Evolutionary conservation across 108 stramenopile genomes (phyloP), one percentile per base, ranked within the genome.

Genomic region (Hondaea fermentalgiana): DNA sequence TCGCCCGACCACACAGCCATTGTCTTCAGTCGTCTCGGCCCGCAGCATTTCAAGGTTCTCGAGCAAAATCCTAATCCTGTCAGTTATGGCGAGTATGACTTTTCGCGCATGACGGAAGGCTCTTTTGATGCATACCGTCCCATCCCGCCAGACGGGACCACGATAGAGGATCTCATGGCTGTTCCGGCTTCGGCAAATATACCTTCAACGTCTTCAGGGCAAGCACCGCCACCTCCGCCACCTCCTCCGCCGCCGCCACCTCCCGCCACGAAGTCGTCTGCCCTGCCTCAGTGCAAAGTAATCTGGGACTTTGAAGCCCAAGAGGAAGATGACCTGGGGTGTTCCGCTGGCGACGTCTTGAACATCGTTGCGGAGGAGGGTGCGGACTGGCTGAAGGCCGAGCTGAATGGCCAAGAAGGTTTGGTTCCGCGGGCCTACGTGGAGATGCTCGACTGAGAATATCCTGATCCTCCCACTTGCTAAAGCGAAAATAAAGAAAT

Each of bases 1-100:
- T n/a, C 51, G 12, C 76, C 76, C 6, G 23, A 83, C 23, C 76
- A 83, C 28, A 83, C 76, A 12, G 76, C 76, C 45, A 53, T 83
- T 25, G 76, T 83, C 2, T 45, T 21, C 1, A n/a, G 49, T 12
- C 45, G 76, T 6, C 45, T 83, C 28, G 76, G 76, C 3, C 49
- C 76, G 51, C 76, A 83, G 5, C 19, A 12, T 35, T 53, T 83
- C 28, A 23, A 4, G 3, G 76, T 83, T 12, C 51, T 53, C 76
- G 76, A 83, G 76, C 76, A 83, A 45, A 83, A 83, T 28, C 76
- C 76, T 12, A 23, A 53, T 6, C 76, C 76, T 12, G 76, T 83
- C 8, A 35, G 10, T 16, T 47, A 25, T 8, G 76, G 76, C 51
- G 51, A 53, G 49, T 83, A 83, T 23, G 76, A 83, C 51, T 83